A percentile compares a stretch with the other conserved stretches of the same genome.
phyloP scores from a whole-genome alignment of 345 rosid species.

The Bruguiera sexangula region DNA sequence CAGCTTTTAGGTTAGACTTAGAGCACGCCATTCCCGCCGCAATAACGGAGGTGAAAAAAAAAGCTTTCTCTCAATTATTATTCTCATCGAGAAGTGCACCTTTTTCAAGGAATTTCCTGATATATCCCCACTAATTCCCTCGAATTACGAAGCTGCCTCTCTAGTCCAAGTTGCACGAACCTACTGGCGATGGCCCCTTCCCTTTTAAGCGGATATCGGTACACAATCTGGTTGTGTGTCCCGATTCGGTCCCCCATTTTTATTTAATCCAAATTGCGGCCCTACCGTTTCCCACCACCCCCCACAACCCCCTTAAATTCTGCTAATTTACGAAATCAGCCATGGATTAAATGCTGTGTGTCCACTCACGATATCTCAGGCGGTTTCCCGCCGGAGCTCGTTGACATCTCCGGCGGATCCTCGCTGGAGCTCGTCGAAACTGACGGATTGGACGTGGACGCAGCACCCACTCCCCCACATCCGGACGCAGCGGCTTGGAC shows the following conservation, averaged over 20 bases:
- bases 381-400: conserved; percentile 61
- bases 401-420: conserved; percentile 73
- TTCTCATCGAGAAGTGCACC: neutral
- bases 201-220: too few relatives aligned
- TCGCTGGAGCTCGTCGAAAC: conserved; percentile 83
- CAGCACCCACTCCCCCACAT: conserved; percentile 22
- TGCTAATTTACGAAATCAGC: conserved; percentile 1
- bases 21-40: conserved; percentile 86
- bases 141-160: conserved; percentile 45
- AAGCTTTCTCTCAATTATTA: conserved; percentile 11
- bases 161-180: neutral
- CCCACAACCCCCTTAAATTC: neutral
- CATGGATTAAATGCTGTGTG: neutral
- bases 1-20: neutral
- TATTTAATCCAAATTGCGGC: too few relatives aligned
- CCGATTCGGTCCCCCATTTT: conserved; percentile 6
- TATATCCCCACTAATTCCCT: conserved; percentile 11
- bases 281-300: neutral
- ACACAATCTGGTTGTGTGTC: conserved; percentile 11
- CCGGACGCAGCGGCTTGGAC: conserved; percentile 8
- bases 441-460: conserved; percentile 57
- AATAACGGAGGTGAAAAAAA: conserved; percentile 53
- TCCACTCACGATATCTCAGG: conserved; percentile 88
- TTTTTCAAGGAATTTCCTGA: conserved; percentile 16
- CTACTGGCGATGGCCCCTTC: too few relatives aligned